Conservation (phyloP, 805 yeast genomes). For the Candida chauliodis region DNA sequence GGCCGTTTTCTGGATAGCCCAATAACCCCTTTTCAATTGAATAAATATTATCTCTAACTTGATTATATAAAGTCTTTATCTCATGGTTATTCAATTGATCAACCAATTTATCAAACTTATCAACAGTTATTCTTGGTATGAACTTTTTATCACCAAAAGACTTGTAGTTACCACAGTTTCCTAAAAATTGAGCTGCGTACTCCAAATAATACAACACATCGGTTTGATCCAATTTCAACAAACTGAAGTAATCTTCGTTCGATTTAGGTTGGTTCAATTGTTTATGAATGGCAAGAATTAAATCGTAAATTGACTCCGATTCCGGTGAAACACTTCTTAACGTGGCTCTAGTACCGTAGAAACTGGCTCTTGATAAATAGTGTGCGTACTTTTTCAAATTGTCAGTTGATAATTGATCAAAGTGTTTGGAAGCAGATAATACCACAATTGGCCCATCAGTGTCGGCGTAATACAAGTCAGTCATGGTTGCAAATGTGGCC, state of each 20-base stretch:
- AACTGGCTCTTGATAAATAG: conserved; percentile 77
- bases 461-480: conserved; percentile 28
- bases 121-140: conserved; percentile 57
- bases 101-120: conserved; percentile 47
- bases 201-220: conserved; percentile 53
- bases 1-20: conserved; percentile 79
- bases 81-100: conserved; percentile 34
- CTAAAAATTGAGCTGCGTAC: conserved; percentile 70
- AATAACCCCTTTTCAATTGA: conserved; percentile 48
- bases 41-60: conserved; percentile 50
- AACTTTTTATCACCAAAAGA: conserved; percentile 89
- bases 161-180: conserved; percentile 76
- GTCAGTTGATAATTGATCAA: conserved; percentile 55
- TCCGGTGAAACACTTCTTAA: conserved; percentile 81
- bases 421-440: conserved; percentile 64
- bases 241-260: conserved; percentile 36
- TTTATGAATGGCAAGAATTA: conserved; percentile 59
- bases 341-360: conserved; percentile 77
- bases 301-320: conserved; percentile 69
- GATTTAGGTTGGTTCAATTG: conserved; percentile 42
- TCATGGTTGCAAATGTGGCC: conserved; percentile 10
- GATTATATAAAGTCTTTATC: conserved; percentile 33
- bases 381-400: conserved; percentile 73
- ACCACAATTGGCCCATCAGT: conserved; percentile 40
- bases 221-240: conserved; percentile 24